These are phyloP conservation scores for Aspergillus baeticus DNA, from an alignment of 495 filamentous ascomycete species.

Conservation along the genomic window DNA sequence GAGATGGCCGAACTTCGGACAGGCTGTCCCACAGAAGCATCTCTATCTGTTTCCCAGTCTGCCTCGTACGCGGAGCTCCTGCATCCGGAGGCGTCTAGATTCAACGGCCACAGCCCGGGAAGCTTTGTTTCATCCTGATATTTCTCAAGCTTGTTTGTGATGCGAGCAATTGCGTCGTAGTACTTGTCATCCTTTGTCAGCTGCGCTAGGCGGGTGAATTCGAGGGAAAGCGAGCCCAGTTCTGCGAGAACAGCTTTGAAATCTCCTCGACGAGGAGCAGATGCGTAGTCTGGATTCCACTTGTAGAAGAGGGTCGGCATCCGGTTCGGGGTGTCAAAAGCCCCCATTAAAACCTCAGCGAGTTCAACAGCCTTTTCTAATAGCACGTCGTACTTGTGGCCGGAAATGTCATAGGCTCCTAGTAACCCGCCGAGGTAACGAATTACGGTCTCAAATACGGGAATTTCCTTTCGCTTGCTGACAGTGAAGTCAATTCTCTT, in stretches of 20 bases:
- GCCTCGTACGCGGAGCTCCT: conserved; percentile 26
- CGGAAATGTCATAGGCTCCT: conserved; percentile 79
- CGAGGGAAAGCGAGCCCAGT: conserved; percentile 85
- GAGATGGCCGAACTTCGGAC: background rate
- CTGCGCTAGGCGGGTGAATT: conserved; percentile 92
- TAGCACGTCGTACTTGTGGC: conserved; percentile 63
- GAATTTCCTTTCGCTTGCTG: conserved; percentile 60
- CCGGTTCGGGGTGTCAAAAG: conserved; percentile 95
- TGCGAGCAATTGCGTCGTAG: conserved; percentile 91
- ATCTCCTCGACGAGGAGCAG: conserved; percentile 64
- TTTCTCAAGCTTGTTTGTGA: conserved; percentile 82
- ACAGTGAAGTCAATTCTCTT: conserved; percentile 88
- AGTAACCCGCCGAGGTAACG: conserved; percentile 82
- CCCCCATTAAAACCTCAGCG: conserved; percentile 82
- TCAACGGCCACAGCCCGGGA: conserved; percentile 80
- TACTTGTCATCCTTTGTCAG: conserved; percentile 84
- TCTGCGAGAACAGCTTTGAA: conserved; percentile 71
- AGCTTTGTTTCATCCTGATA: conserved; percentile 73
- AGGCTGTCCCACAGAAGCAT: conserved; percentile 1
- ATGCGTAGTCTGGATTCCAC: conserved; percentile 70
- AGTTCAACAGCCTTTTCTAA: conserved; percentile 87
- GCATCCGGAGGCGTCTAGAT: conserved; percentile 76
- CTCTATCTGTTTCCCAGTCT: background rate
- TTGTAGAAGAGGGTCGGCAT: conserved; percentile 88
- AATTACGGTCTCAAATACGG: conserved; percentile 85